Conservation (phyloP, 495 filamentous ascomycete species). For the Gamarada debralockiae region DNA sequence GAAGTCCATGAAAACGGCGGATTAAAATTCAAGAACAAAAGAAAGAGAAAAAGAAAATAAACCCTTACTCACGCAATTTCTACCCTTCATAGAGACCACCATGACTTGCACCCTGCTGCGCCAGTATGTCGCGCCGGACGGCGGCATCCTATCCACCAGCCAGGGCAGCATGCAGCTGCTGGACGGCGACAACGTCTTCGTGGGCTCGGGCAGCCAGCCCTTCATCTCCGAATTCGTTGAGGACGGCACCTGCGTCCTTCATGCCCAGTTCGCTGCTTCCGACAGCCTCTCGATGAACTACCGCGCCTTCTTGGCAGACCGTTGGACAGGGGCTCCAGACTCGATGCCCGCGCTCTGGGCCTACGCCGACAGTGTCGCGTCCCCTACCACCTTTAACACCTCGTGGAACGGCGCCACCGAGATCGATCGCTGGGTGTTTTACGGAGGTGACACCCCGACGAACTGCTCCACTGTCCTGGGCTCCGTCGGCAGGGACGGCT, state of each 20-base stretch:
- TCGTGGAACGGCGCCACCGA: slow-evolving; percentile 39
- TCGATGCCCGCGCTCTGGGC: slow-evolving; percentile 32
- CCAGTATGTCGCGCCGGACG: slow-evolving; percentile 24
- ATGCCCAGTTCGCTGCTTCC: slow-evolving; percentile 10
- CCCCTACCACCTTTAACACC: slow-evolving; percentile 18
- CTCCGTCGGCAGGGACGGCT: slow-evolving; percentile 30
- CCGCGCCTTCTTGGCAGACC: slow-evolving; percentile 30
- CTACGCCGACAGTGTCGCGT: slow-evolving; percentile 21
- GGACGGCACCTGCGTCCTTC: slow-evolving; percentile 19
- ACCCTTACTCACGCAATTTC: no score
- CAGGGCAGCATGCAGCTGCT: slow-evolving; percentile 45
- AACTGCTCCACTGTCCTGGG: not conserved
- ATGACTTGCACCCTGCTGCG: slow-evolving; percentile 34
- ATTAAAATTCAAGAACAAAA: no score
- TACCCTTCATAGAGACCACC: no score
- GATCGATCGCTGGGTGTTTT: slow-evolving; percentile 31
- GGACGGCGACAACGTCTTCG: slow-evolving; percentile 40
- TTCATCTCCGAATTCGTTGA: slow-evolving; percentile 42
- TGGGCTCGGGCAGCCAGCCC: slow-evolving; percentile 45
- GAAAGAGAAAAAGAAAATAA: no score
- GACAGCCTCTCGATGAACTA: slow-evolving; percentile 13
- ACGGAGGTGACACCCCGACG: slow-evolving; percentile 17
- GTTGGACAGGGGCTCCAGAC: slow-evolving; percentile 34
- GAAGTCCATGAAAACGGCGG: no score
- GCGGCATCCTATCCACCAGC: slow-evolving; percentile 25